Percentiles rank a stretch among this genome's conserved stretches.
Evolutionary conservation across 192 early-diverging fungal species (phyloP).

Genomic region (Coemansia javaensis): DNA sequence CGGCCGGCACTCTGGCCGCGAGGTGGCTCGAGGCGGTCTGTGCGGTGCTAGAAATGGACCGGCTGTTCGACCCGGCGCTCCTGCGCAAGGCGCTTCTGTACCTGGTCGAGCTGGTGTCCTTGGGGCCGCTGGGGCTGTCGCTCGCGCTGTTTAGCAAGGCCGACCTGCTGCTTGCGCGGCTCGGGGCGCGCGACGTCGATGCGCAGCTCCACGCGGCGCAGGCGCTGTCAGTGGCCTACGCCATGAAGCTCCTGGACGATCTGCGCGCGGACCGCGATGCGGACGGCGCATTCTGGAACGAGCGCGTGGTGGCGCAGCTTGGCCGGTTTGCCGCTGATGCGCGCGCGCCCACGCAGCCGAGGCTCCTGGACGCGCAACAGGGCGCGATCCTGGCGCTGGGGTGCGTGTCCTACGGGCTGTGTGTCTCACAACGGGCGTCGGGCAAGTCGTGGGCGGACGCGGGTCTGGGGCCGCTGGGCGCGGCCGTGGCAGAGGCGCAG

Average conservation of each 20-base stretch:
- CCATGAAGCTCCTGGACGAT: conserved; percentile 12
- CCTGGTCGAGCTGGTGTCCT: conserved; percentile 21
- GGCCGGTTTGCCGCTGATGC: conserved; percentile 3
- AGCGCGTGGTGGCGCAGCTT: conserved; percentile 5
- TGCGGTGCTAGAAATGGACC: neutral
- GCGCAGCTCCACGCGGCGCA: conserved; percentile 25
- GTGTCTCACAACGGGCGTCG: conserved; percentile 9
- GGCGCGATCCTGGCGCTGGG: conserved; percentile 68
- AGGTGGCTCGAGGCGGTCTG: conserved; percentile 15
- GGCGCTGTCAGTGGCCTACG: conserved; percentile 18
- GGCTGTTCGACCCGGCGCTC: conserved; percentile 1
- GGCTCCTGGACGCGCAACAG: conserved; percentile 57
- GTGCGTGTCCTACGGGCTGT: conserved; percentile 51
- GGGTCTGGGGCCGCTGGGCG: conserved; percentile 8
- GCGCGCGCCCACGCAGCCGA: conserved; percentile 9
- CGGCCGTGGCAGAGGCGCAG: neutral
- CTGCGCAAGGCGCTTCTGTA: conserved; percentile 27
- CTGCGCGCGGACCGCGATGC: neutral
- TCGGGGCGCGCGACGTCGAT: conserved; percentile 6
- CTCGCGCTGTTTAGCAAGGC: conserved; percentile 19
- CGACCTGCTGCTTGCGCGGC: conserved; percentile 7
- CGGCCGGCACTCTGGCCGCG: neutral
- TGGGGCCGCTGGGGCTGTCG: conserved; percentile 11
- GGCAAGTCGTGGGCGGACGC: conserved; percentile 18
- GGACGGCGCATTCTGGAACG: conserved; percentile 18